These are phyloP conservation scores for Cercospora sojina DNA, from an alignment of 2,329 filamentous ascomycete genomes.

Conservation along the genomic window DNA sequence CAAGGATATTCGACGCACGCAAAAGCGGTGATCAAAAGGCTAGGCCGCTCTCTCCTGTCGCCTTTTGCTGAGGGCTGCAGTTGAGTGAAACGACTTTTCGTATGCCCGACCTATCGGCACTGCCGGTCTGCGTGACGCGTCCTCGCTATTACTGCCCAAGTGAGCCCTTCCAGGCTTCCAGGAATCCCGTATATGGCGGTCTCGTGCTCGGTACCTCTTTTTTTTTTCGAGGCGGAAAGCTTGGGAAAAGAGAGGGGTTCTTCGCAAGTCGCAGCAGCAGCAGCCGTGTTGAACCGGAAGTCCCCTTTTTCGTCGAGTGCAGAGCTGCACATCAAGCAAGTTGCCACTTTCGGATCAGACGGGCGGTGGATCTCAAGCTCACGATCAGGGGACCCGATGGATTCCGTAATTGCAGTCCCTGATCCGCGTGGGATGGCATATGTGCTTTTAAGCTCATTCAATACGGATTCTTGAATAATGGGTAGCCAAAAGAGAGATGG, in stretches of 20 bases:
- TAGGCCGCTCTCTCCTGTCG: too few species aligned
- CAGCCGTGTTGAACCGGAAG: neutral
- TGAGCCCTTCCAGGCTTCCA: too few species aligned
- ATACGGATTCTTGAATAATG: neutral
- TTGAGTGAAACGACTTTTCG: too few species aligned
- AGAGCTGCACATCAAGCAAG: neutral
- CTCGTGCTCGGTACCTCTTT: too few species aligned
- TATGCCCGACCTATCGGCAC: neutral
- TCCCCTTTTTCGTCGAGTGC: neutral
- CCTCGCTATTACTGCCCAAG: too few species aligned
- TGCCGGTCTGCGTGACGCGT: neutral
- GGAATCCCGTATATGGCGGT: too few species aligned
- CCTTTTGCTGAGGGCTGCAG: too few species aligned
- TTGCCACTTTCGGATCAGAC: neutral
- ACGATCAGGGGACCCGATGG: neutral
- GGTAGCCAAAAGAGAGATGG: too few species aligned
- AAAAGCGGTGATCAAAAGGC: too few species aligned
- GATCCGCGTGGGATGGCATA: neutral
- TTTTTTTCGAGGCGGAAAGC: too few species aligned
- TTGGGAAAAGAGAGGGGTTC: too few species aligned
- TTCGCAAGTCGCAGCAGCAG: neutral
- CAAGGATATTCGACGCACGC: too few species aligned
- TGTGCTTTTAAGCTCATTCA: neutral
- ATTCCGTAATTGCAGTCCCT: neutral
- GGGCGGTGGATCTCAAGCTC: neutral